Base-by-base conservation (phyloP, 345 rosid species). In the Melastoma malabathricum region DNA sequence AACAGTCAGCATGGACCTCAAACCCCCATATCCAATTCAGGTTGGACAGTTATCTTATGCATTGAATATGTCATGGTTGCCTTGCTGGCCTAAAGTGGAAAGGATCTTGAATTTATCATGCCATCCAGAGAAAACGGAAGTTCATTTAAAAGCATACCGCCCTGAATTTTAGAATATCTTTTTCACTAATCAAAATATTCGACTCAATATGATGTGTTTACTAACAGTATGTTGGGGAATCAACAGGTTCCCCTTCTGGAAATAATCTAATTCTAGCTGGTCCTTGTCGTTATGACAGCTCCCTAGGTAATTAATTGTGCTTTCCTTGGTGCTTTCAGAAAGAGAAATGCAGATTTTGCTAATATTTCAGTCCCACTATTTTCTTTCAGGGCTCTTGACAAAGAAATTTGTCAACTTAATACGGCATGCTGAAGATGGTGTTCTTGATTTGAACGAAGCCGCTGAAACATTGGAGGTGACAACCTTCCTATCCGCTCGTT, bases 281-380 rank as follows among this genome's bases (percentile, higher is more conserved):
- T 72, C 75, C 90, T 54, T 87, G 95, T 70, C 97, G 97, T 29
- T 92, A 92, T 70, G 98, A 92, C 75, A 92, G 97, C 74, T 92
- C 98, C 29, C 68, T 92, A 27, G 97, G 98, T 92, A 83, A 74
- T 46, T 29, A 29, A 29, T 47, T 43, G 58, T 43, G 57, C 12
- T 38, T 19, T 29, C 3, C 38, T 4, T 1, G 9, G 9, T 29
- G 38, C 38, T 29, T 29, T 29, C 6, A 10, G 6, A 29, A 29
- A 29, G 38, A 29, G 38, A 29, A 10, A 29, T 29, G 9, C 38
- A 5, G 38, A 1, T 29, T 4, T 6, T 1, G 5, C 3, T 29
- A 29, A 29, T 4, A 10, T 4, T 29, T 29, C 38, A 29, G 38
- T 29, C 38, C 38, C 6, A 10, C 9, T 29, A 29, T 31, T 51